A percentile compares a stretch with the other conserved stretches of the same genome.
These are phyloP conservation scores for Penicillium nordicum DNA, from an alignment of 2,329 filamentous ascomycete species.

Conservation along the genomic window DNA sequence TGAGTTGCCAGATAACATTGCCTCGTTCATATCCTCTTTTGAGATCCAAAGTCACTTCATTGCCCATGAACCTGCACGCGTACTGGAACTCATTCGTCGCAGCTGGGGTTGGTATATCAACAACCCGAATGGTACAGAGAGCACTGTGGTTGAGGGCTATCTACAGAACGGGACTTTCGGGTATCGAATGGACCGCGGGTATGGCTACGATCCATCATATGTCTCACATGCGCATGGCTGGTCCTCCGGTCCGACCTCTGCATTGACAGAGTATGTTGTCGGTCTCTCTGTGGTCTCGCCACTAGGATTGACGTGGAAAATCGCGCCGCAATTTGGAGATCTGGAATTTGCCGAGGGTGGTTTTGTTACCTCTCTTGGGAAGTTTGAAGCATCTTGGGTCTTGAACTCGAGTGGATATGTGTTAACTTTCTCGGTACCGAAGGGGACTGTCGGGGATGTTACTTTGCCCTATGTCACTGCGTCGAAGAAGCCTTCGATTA, in stretches of 20 bases:
- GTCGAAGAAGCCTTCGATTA: slow-evolving; percentile 24
- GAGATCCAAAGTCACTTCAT: slow-evolving; percentile 58
- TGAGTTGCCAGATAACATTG: slow-evolving; percentile 57
- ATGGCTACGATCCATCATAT: slow-evolving; percentile 48
- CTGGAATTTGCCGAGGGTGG: slow-evolving; percentile 44
- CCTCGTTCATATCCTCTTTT: slow-evolving; percentile 57
- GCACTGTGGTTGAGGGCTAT: slow-evolving; percentile 60
- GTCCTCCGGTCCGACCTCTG: slow-evolving; percentile 43
- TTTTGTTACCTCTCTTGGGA: slow-evolving; percentile 47
- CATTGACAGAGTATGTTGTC: slow-evolving; percentile 46
- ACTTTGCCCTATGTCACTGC: slow-evolving; percentile 22
- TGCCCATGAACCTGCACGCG: slow-evolving; percentile 48
- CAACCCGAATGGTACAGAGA: slow-evolving; percentile 56
- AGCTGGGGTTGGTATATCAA: slow-evolving; percentile 61
- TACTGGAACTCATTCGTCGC: slow-evolving; percentile 54
- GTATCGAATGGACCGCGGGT: slow-evolving; percentile 54
- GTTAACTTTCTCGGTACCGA: slow-evolving; percentile 22
- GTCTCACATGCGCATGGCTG: slow-evolving; percentile 45
- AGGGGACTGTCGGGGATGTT: slow-evolving; percentile 22
- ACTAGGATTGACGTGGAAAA: slow-evolving; percentile 42
- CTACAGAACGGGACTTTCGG: slow-evolving; percentile 55
- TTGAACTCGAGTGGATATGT: slow-evolving; percentile 16
- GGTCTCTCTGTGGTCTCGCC: slow-evolving; percentile 43
- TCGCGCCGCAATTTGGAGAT: slow-evolving; percentile 47
- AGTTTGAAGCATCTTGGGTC: slow-evolving; percentile 33